Base-by-base conservation (phyloP, 2,329 filamentous ascomycete genomes). In the Sporothrix phasma region DNA sequence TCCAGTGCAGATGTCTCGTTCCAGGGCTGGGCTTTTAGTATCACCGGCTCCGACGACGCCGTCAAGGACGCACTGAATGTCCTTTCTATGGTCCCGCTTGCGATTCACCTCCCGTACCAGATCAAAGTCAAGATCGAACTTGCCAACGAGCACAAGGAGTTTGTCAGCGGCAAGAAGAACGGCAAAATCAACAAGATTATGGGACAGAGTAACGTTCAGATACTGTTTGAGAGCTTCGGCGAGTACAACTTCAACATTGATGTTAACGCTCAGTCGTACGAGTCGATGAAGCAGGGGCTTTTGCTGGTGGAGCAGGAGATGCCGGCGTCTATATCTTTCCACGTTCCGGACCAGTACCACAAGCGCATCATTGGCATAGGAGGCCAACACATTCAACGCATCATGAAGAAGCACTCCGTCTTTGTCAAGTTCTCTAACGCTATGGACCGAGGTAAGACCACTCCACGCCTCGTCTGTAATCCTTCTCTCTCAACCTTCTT, bases 171-270 rank as follows among this genome's bases (percentile, higher is more conserved):
- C 70, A 99, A 99, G 82, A 99, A 99, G 81, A 99, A 99, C 71
- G 94, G 94, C 76, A 99, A 99, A 79, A 99, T 99, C 77, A 99
- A 99, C 82, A 99, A 99, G 81, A 99, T 99, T 72, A 99, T 99
- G 94, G 94, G 93, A 26, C 93, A 97, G 76, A 97, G 92, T 81
- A 97, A 95, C 71, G 94, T 99, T 13, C 94, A 99, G 77, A 97
- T 99, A 72, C 93, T 99, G 68, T 99, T 99, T 70, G 94, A 99
- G 73, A 92, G 92, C 67, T 99, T 97, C 80, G 96, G 97, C 76
- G 94, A 99, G 78, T 99, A 97, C 82, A 97, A 99, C 77, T 99
- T 99, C 81, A 96, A 97, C 76, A 99, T 99, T 69, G 94, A 99
- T 73, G 93, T 99, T 64, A 92, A 94, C 73, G 92, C 90, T 53